A percentile compares a stretch with the other conserved stretches of the same genome.
phyloP scores from a whole-genome alignment of 2,329 filamentous ascomycete species.

The Apiospora koreana region DNA sequence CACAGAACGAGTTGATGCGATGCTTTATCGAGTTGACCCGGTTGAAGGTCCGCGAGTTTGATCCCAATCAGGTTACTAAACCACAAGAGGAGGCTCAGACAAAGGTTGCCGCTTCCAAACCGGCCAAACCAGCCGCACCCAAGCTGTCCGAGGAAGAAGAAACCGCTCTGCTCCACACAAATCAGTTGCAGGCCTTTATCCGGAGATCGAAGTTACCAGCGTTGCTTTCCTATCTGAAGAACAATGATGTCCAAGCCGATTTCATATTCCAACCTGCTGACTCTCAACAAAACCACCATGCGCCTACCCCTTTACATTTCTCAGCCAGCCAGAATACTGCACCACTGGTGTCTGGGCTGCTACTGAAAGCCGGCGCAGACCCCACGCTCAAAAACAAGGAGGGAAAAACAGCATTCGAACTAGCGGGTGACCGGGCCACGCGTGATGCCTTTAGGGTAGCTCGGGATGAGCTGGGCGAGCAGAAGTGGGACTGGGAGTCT shows the following conservation, averaged over 20 bases:
- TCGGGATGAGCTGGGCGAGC: constrained; percentile 77
- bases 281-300: constrained; percentile 70
- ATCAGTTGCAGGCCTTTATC: constrained; percentile 84
- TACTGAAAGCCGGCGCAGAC: constrained; percentile 74
- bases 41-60: constrained; percentile 79
- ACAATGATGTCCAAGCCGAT: constrained; percentile 68
- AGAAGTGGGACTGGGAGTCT: constrained; percentile 74
- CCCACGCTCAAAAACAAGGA: constrained; percentile 72
- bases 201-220: constrained; percentile 88
- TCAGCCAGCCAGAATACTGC: constrained; percentile 80
- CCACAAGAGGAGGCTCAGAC: constrained; percentile 40
- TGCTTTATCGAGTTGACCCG: constrained; percentile 92
- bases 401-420: constrained; percentile 82
- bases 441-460: constrained; percentile 91
- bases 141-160: constrained; percentile 84
- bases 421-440: constrained; percentile 82
- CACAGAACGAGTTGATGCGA: constrained; percentile 91
- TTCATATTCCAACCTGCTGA: constrained; percentile 76
- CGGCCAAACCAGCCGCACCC: constrained; percentile 52
- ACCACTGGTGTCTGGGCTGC: constrained; percentile 73
- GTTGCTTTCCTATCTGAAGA: constrained; percentile 79
- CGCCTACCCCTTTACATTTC: constrained; percentile 81
- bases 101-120: constrained; percentile 46
- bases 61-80: constrained; percentile 60
- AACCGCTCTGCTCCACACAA: constrained; percentile 77